phyloP scores from a whole-genome alignment of 2,329 filamentous ascomycete species.

The Trichothecium roseum region DNA sequence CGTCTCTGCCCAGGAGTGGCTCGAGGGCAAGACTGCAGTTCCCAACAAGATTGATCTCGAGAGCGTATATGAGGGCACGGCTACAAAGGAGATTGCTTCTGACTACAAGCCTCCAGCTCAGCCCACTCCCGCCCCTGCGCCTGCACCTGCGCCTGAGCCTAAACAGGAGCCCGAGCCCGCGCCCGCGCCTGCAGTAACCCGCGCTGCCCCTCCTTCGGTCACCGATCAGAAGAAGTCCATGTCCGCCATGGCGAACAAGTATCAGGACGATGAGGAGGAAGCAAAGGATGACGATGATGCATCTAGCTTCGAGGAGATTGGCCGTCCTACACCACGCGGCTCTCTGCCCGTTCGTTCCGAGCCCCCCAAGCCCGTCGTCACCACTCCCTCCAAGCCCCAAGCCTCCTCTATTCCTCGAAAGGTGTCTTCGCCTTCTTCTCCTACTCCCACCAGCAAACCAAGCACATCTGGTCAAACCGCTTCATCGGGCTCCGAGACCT shows the following conservation, averaged over 20 bases:
- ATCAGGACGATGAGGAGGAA: constrained; percentile 61
- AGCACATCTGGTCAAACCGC: constrained; percentile 16
- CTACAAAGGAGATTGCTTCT: constrained; percentile 64
- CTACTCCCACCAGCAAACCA: constrained; percentile 14
- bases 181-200: constrained; percentile 25
- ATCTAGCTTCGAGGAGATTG: constrained; percentile 79
- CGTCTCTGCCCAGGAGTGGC: constrained; percentile 73
- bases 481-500: constrained; percentile 31
- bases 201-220: constrained; percentile 53
- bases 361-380: constrained; percentile 29
- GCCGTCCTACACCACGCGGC: constrained; percentile 60
- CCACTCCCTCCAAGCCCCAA: constrained; percentile 17
- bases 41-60: constrained; percentile 92
- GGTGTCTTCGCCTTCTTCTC: constrained; percentile 22
- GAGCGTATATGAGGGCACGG: constrained; percentile 77
- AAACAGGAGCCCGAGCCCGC: constrained; percentile 34
- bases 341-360: constrained; percentile 20
- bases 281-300: constrained; percentile 54
- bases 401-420: constrained; percentile 13
- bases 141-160: constrained; percentile 26
- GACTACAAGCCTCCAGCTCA: constrained; percentile 50
- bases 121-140: constrained; percentile 27
- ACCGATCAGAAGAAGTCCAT: constrained; percentile 83
- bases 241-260: constrained; percentile 74
- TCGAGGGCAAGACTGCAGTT: constrained; percentile 71